A percentile compares a stretch with the other conserved stretches of the same genome.
Conservation (phyloP, 2,329 filamentous ascomycete genomes). For the Fusarium aywerte region DNA sequence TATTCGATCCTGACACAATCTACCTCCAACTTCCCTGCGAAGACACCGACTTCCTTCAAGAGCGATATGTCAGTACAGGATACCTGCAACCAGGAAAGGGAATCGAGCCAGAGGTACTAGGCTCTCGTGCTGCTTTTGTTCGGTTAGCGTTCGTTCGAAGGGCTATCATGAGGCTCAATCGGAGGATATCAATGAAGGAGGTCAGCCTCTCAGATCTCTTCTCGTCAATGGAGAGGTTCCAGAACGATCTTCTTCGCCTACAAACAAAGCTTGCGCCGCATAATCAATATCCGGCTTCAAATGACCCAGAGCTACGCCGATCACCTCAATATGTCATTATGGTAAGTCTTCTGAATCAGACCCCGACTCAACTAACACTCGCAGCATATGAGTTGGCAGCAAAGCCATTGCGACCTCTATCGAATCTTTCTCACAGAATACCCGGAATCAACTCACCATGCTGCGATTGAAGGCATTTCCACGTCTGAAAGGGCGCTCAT, state of each 20-base stretch:
- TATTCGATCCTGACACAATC: constrained; percentile 43
- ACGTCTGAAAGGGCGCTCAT: constrained; percentile 36
- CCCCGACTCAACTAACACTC: background rate
- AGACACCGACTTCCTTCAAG: constrained; percentile 40
- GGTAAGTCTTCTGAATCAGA: constrained; percentile 4
- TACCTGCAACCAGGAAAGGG: constrained; percentile 44
- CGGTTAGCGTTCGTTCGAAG: constrained; percentile 40
- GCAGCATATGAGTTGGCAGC: constrained; percentile 52
- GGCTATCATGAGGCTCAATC: constrained; percentile 40
- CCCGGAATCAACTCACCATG: constrained; percentile 53
- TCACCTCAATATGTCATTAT: constrained; percentile 41
- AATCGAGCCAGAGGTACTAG: constrained; percentile 40
- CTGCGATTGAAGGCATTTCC: constrained; percentile 47
- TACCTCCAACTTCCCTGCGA: constrained; percentile 44
- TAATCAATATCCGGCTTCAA: constrained; percentile 38
- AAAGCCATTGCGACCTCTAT: constrained; percentile 58
- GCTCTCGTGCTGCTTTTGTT: constrained; percentile 41
- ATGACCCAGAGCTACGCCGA: constrained; percentile 28
- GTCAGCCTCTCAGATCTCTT: constrained; percentile 41
- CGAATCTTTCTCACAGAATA: constrained; percentile 56
- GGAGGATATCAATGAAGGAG: constrained; percentile 43
- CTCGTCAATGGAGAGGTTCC: constrained; percentile 42
- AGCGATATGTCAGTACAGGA: constrained; percentile 36
- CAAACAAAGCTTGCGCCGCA: constrained; percentile 34
- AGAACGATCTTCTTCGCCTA: constrained; percentile 43